Evolutionary conservation across 139 green algal genomes (phyloP), one percentile per base, ranked within the genome.

Genomic region (Chlamydomonas sp.): DNA sequence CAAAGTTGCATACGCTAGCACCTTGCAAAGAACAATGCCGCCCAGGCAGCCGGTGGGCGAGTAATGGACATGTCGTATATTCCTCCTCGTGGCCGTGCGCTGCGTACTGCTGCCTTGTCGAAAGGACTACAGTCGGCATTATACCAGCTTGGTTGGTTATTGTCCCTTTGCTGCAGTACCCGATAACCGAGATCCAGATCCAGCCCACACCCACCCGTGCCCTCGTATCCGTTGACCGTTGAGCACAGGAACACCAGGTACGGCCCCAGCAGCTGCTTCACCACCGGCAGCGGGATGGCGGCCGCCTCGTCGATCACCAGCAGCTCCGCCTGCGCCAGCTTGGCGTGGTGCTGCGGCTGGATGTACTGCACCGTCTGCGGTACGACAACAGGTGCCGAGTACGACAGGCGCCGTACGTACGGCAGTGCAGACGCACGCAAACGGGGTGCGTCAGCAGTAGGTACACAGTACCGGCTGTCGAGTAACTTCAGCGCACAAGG

Each of bases 231-330:
- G 77, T 94, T 96, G 61, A 99, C 96, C 5, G 97, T 99, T 72
- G 97, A 99, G 94, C 96, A 98, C 4, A 99, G 93, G 94, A 99
- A 99, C 57, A 99, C 96, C 12, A 99, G 93, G 94, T 99, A 99
- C 16, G 97, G 97, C 3, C 98, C 98, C 86, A 99, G 92, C 92
- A 99, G 93, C 58, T 91, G 75, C 90, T 97, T 98, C 17, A 99
- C 98, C 72, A 97, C 78, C 0, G 98, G 97, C 86, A 99, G 92
- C 1, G 98, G 98, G 85, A 99, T 99, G 77, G 97, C 97, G 0
- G 97, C 97, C 14, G 97, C 97, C 92, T 99, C 98, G 87, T 99
- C 98, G 82, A 99, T 99, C 10, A 99, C 97, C 67, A 99, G 89
- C 86, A 99, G 95, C 95, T 99, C 98, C 7, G 98, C 98, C 91